Evolutionary conservation across 2,329 filamentous ascomycete genomes (phyloP).

Genomic region (Monosporascus sp.): DNA sequence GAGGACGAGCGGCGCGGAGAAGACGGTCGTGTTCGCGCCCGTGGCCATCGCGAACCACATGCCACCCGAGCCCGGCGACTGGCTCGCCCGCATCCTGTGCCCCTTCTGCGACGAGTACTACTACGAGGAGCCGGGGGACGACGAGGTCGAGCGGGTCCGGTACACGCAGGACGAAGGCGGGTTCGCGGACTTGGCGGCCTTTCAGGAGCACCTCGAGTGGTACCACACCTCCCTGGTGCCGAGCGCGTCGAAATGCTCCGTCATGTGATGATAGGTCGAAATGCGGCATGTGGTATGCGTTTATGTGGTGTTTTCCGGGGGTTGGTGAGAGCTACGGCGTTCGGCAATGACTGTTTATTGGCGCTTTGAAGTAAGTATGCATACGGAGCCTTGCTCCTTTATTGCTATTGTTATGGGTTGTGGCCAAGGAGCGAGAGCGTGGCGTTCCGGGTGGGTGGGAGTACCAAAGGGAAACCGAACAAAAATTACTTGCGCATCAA

Average conservation of each 20-base stretch:
- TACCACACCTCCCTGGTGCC: slow-evolving; percentile 40
- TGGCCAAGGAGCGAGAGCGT: too few species aligned
- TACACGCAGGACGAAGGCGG: slow-evolving; percentile 43
- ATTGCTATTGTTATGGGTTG: too few species aligned
- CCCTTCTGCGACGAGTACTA: slow-evolving; percentile 52
- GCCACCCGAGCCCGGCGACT: slow-evolving; percentile 44
- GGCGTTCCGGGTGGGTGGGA: too few species aligned
- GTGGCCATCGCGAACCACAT: slow-evolving; percentile 55
- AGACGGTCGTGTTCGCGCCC: slow-evolving; percentile 51
- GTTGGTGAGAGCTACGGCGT: slow-evolving; percentile 1
- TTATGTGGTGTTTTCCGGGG: too few species aligned
- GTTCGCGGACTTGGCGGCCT: slow-evolving; percentile 42
- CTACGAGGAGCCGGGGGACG: slow-evolving; percentile 43
- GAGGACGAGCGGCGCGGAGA: slow-evolving; percentile 36
- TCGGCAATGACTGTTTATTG: too few species aligned
- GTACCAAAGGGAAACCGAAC: too few species aligned
- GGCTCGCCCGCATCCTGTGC: slow-evolving; percentile 47
- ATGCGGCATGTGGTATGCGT: too few species aligned
- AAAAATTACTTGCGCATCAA: too few species aligned
- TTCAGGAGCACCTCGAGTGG: slow-evolving; percentile 55
- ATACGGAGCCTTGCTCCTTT: too few species aligned
- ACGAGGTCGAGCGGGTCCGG: slow-evolving; percentile 44
- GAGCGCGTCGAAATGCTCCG: slow-evolving; percentile 33
- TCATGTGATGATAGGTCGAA: slow-evolving; percentile 36
- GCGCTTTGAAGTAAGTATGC: too few species aligned